Evolutionary conservation across 2,329 filamentous ascomycete species (phyloP), one percentile per base, ranked within the genome.

Genomic region (Biscogniauxia sp.): DNA sequence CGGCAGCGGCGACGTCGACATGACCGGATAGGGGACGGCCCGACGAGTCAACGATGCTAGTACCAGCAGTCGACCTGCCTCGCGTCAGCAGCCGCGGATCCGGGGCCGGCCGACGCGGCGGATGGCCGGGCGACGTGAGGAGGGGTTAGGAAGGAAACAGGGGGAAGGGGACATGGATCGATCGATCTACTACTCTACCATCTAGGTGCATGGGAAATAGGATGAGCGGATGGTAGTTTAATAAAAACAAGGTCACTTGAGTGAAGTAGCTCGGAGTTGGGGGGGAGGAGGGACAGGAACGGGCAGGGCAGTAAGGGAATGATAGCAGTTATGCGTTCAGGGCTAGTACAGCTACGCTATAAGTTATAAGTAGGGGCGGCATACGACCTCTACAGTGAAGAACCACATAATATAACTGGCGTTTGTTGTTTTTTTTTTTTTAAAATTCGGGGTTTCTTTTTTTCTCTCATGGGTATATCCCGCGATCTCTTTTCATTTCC

Each of bases 1-100:
- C 20, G 17, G 54, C n/a, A 71, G 69, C 25, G 77, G 73, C 8
- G 86, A 89, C 69, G 82, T 88, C 32, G 77, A 84, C 57, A 89
- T 89, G 87, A 79, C 76, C 32, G 84, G 80, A 54, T 85, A 80
- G 73, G n/a, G 58, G 54, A 41, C n/a, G 20, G 49, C 13, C n/a
- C 6, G 20, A 6, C 20, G 45, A 13, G 23, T 8, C 25, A 5
- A 15, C 20, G 23, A 19, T n/a, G 41, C 20, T 50, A 25, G 19
- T 45, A 8, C n/a, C n/a, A 20, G 55, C 13, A 51, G 55, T 37
- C 20, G 50, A n/a, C 37, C 37, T 11, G 37, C 37, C 37, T n/a
- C 15, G 37, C 13, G 17, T 9, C 37, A 6, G 37, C 37, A 17
- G 37, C 23, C 5, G 23, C 37, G 37, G 37, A 45, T 11, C 15